Evolutionary conservation across 2,329 filamentous ascomycete genomes (phyloP), one percentile per base, ranked within the genome.

Genomic region (Periconia digitata): DNA sequence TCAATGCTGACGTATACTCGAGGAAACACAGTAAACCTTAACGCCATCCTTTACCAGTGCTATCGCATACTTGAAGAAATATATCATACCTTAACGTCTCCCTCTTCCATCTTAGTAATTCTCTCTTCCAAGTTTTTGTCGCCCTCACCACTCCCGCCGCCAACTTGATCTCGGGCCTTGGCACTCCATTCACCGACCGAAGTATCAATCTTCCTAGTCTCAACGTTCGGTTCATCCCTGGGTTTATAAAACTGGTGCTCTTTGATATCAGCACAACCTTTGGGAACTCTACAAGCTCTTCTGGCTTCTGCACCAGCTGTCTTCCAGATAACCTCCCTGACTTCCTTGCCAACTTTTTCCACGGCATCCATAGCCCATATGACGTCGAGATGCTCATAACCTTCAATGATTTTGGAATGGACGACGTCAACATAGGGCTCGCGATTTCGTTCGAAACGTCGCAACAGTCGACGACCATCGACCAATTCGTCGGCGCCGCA

Each of bases 291-390:
- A 62, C 87, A 92, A 18, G 72, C 46, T 10, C 76, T 75, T 44
- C 83, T 83, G 29, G 74, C 84, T 76, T 76, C 73, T 17, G 74
- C 69, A 3, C 77, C 70, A 46, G 79, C 77, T 1, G 90, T 95
- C 70, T 85, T 85, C 92, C 92, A 96, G 12, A 96, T 71, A 13
- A 95, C 86, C 61, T 92, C 86, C 23, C 85, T 81, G 0, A 96
- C 76, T 72, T 95, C 92, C 47, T 76, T 79, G 5, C 92, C 94
- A 1, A 96, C 89, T 67, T 92, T 83, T 40, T 92, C 85, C 15
- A 91, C 83, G 0, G 85, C 84, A 64, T 96, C 91, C 78, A 96
- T 90, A 0, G 92, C 91, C 92, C 92, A 96, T 32, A 97, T 84
- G 1, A 96, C 90, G 72, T 96, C 92, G 4, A 97, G 79, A 72